These are phyloP conservation scores for Bassia scoparia DNA, from an alignment of 148 eudicot genomes.

Conservation along the genomic window DNA sequence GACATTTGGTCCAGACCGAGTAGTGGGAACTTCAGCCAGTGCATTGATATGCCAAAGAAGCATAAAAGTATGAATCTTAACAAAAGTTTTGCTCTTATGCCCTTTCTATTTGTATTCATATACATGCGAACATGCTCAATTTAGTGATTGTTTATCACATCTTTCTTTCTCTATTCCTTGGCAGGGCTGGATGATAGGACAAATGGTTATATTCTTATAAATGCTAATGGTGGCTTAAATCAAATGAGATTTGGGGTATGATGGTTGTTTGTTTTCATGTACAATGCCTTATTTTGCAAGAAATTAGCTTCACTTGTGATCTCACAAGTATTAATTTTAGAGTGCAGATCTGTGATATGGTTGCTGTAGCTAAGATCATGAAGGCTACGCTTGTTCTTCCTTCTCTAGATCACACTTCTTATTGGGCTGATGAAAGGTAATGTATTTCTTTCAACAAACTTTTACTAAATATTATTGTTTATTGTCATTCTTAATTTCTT, in stretches of 20 bases:
- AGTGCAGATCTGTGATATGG: slow-evolving; percentile 99
- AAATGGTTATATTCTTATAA: slow-evolving; percentile 81
- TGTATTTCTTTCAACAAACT: not conserved
- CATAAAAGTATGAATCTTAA: slow-evolving; percentile 57
- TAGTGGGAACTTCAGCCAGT: slow-evolving; percentile 77
- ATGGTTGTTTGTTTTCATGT: slow-evolving; percentile 33
- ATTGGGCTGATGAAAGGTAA: slow-evolving; percentile 98
- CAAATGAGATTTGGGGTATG: slow-evolving; percentile 99
- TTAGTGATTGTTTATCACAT: slow-evolving; percentile 14
- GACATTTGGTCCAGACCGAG: slow-evolving; percentile 76
- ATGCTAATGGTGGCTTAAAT: slow-evolving; percentile 98
- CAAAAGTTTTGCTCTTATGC: slow-evolving; percentile 4
- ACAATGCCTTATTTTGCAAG: not conserved
- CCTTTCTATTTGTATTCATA: not conserved
- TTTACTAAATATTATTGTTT: not conserved
- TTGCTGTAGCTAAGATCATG: slow-evolving; percentile 96
- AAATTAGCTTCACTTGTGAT: slow-evolving; percentile 22
- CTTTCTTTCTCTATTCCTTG: slow-evolving; percentile 15
- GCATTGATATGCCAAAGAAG: slow-evolving; percentile 65
- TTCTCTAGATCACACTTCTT: slow-evolving; percentile 91
- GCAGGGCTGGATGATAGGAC: slow-evolving; percentile 66
- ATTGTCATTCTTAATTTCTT: not conserved
- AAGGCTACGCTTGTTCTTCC: slow-evolving; percentile 98
- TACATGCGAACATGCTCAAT: not conserved
- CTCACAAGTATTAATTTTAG: slow-evolving; percentile 56